Base-by-base conservation (phyloP, 495 filamentous ascomycete species). In the Gamarada debralockiae region DNA sequence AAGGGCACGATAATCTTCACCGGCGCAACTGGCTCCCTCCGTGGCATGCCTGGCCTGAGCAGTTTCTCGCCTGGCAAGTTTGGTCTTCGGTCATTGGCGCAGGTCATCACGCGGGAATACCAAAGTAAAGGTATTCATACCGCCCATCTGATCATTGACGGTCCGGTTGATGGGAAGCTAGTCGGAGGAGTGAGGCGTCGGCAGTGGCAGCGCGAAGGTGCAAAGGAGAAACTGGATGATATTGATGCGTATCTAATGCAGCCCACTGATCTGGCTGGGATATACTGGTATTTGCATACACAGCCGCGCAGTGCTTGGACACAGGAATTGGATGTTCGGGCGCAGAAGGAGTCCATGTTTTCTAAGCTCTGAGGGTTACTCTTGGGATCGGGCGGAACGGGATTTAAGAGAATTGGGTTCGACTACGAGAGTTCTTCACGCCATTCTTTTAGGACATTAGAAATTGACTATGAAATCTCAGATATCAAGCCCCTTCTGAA, bases 221-320 rank as follows among this genome's bases (percentile, higher is more conserved):
- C 56, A 52, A 53, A 34, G 22, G 58, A 60, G 42, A 62, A 60
- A 21, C 36, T 67, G 47, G 13, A 48, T 18, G 58, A 67, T 20
- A 55, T 54, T 15, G 65, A 67, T 18, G 41, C 48, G 18, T 59
- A 64, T 63, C 33, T 67, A 13, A 57, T 63, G 62, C 65, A 67
- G 58, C 65, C 65, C 9, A 24, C n/a, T 10, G 64, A 86, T 79
- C 86, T 89, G 70, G 85, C 86, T 58, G 80, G 86, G 42, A 73
- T 80, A 25, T 89, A 90, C 61, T 89, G 85, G 86, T 66, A 79
- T 67, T 62, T 89, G 56, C 85, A 89, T 68, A 81, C 79, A 3
- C 86, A 90, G 68, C 83, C 81, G 2, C 69, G 73, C 47, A 80
- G 80, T 12, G 76, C 78, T 0, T 87, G 84, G 64, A 84, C 84